Evolutionary conservation across 2,329 filamentous ascomycete genomes (phyloP).

Genomic region (Drechslerella stenobrocha): DNA sequence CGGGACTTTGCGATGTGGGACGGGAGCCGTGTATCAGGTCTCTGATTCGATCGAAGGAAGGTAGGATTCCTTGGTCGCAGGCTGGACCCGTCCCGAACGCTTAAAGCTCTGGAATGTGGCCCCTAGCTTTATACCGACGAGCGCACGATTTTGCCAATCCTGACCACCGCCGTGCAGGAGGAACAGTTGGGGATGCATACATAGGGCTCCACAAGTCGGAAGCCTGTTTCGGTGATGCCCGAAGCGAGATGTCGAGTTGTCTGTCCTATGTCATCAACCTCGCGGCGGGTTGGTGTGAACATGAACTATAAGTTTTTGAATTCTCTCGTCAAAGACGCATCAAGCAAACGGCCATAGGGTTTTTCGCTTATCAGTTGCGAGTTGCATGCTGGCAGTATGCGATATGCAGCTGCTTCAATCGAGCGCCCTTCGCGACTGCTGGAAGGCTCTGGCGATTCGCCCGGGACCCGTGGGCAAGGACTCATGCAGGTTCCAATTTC

Average conservation of each 20-base stretch:
- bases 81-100: constrained; percentile 25
- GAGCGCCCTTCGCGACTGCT: constrained; percentile 29
- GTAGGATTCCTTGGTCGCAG: constrained; percentile 16
- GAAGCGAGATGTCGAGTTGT: constrained; percentile 12
- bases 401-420: constrained; percentile 6
- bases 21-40: constrained; percentile 20
- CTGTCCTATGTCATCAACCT: no score
- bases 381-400: constrained; percentile 12
- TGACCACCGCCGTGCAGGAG: constrained; percentile 27
- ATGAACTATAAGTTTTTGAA: no score
- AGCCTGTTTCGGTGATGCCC: constrained; percentile 35
- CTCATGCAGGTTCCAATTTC: constrained; percentile 44
- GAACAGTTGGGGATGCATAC: not conserved
- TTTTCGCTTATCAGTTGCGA: constrained; percentile 47
- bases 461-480: constrained; percentile 28
- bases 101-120: constrained; percentile 8
- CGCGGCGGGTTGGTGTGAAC: no score
- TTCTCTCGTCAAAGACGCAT: constrained; percentile 11
- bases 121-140: constrained; percentile 8
- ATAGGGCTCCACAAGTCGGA: not conserved
- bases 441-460: constrained; percentile 44
- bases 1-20: constrained; percentile 9
- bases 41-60: constrained; percentile 3
- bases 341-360: not conserved
- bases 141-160: constrained; percentile 18